These are phyloP conservation scores for Piper betle DNA, from an alignment of 164 flowering plant genomes.

Conservation along the genomic window DNA sequence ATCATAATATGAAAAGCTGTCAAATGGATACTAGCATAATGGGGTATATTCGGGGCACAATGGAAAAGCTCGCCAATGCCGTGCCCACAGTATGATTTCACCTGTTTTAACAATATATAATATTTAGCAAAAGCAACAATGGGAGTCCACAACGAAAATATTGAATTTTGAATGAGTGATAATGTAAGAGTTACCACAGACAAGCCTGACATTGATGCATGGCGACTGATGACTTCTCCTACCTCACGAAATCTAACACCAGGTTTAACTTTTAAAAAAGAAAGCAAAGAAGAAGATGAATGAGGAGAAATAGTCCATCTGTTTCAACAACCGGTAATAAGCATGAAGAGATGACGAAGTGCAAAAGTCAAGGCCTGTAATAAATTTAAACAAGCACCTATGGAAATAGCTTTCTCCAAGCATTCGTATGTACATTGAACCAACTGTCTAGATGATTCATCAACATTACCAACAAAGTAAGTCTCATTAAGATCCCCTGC, in stretches of 20 bases:
- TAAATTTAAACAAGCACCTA: conserved; percentile 34
- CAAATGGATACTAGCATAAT: conserved; percentile 79
- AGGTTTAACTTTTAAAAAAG: conserved; percentile 58
- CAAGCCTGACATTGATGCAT: conserved; percentile 84
- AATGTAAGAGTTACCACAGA: conserved; percentile 62
- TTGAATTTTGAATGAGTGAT: neutral
- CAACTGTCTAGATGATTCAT: conserved; percentile 69
- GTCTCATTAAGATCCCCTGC: conserved; percentile 95
- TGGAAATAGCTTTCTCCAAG: conserved; percentile 91
- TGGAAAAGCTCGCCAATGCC: conserved; percentile 98
- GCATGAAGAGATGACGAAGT: too few relatives aligned
- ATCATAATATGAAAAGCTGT: neutral
- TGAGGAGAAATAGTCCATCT: neutral
- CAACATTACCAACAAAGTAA: conserved; percentile 89
- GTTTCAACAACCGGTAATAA: neutral
- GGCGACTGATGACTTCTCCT: conserved; percentile 88
- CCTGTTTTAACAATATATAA: conserved; percentile 30
- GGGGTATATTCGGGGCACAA: conserved; percentile 97
- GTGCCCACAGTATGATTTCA: conserved; percentile 90
- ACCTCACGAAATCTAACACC: conserved; percentile 92
- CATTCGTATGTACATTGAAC: conserved; percentile 88
- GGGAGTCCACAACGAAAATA: neutral
- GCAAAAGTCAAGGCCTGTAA: neutral
- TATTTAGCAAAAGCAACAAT: neutral
- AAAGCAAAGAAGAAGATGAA: neutral